Percentiles rank a stretch among this genome's conserved stretches.
Evolutionary conservation across 371 early-diverging fungal species (phyloP).

Genomic region (Mortierella sp.): DNA sequence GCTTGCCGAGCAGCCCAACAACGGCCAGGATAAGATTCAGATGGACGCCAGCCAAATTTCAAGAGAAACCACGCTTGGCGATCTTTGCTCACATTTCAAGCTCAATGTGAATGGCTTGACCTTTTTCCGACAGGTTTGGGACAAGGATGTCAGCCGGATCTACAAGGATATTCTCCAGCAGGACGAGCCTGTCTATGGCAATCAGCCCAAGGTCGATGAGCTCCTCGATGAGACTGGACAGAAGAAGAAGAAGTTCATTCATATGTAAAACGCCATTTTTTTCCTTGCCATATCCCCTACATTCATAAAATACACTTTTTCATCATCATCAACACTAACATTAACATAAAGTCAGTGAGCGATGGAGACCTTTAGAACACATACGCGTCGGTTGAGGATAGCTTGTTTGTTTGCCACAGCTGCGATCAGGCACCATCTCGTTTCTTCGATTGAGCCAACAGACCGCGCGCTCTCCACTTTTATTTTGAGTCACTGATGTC

Average conservation of each 20-base stretch:
- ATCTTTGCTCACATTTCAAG: conserved; percentile 36
- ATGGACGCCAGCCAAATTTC: conserved; percentile 45
- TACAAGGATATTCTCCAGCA: conserved; percentile 74
- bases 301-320: background rate
- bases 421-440: background rate
- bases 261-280: conserved; percentile 28
- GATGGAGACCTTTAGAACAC: background rate
- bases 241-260: conserved; percentile 60
- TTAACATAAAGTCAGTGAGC: background rate
- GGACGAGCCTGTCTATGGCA: conserved; percentile 71
- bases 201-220: conserved; percentile 66
- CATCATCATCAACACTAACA: background rate
- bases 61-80: conserved; percentile 57
- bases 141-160: conserved; percentile 75
- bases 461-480: background rate
- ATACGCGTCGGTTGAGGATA: background rate
- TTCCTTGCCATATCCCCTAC: background rate
- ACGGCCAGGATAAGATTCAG: conserved; percentile 68
- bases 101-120: conserved; percentile 58
- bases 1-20: conserved; percentile 77
- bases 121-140: conserved; percentile 86
- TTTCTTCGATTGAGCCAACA: no score
- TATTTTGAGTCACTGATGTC: background rate
- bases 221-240: conserved; percentile 67
- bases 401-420: background rate